Evolutionary conservation across 2,329 filamentous ascomycete genomes (phyloP).

Genomic region (Penicillium hesseltinei): DNA sequence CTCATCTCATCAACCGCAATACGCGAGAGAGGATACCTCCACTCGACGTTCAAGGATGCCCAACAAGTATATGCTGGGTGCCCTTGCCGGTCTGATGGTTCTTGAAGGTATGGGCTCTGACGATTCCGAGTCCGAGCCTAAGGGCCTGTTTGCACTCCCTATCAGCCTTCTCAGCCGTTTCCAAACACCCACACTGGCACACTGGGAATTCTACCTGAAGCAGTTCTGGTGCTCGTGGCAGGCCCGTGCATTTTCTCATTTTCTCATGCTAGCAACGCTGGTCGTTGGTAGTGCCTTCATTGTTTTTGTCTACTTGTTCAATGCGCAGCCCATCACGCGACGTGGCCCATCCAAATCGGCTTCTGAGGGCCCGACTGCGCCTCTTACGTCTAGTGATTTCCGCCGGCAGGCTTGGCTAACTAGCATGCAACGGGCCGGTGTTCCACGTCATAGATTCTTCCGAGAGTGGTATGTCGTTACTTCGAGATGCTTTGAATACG

Average conservation of each 20-base stretch:
- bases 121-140: constrained; percentile 63
- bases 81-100: constrained; percentile 87
- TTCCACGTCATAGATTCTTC: constrained; percentile 81
- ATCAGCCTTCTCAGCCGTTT: constrained; percentile 53
- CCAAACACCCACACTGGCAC: constrained; percentile 23
- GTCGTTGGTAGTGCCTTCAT: constrained; percentile 57
- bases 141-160: constrained; percentile 66
- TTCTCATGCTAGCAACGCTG: constrained; percentile 53
- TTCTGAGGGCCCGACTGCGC: constrained; percentile 25
- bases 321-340: constrained; percentile 57
- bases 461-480: constrained; percentile 79
- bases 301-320: constrained; percentile 56
- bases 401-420: constrained; percentile 89
- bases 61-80: constrained; percentile 86
- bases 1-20: constrained; percentile 18
- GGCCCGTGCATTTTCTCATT: constrained; percentile 37
- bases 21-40: constrained; percentile 44
- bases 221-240: constrained; percentile 39
- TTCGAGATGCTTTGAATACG: constrained; percentile 78
- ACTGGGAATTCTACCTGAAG: constrained; percentile 26
- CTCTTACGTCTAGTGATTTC: constrained; percentile 78
- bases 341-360: constrained; percentile 41
- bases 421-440: constrained; percentile 86
- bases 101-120: constrained; percentile 73
- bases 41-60: constrained; percentile 52